Evolutionary conservation across 441 rosid genomes (phyloP).

Genomic region (Euphorbia corollata): DNA sequence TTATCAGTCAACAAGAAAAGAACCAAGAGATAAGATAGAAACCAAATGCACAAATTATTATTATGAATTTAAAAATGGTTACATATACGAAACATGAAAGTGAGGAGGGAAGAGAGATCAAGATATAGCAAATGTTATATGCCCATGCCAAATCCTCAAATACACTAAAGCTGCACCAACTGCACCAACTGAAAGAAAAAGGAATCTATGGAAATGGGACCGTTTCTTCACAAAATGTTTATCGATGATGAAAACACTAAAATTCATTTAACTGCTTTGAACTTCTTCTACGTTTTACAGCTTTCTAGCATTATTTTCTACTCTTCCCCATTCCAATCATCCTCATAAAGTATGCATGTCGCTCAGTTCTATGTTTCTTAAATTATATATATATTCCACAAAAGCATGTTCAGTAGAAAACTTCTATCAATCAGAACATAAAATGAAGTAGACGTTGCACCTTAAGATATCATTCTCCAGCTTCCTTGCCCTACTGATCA

Average conservation of each 20-base stretch:
- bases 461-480: conserved; percentile 53
- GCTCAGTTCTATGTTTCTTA: conserved; percentile 1
- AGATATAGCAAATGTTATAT: not conserved
- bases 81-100: not conserved
- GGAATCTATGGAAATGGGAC: not conserved
- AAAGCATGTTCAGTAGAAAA: not conserved
- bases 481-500: conserved; percentile 43
- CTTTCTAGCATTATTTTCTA: conserved; percentile 1
- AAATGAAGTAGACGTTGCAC: conserved; percentile 24
- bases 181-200: not conserved
- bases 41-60: not conserved
- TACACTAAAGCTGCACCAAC: too few relatives aligned
- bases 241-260: not conserved
- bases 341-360: not conserved
- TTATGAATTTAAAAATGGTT: not conserved
- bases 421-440: not conserved
- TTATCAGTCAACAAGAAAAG: conserved; percentile 7
- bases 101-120: not conserved
- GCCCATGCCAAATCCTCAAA: conserved; percentile 9
- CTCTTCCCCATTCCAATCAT: not conserved
- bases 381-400: not conserved
- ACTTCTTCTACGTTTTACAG: not conserved
- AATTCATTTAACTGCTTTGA: not conserved
- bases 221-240: not conserved
- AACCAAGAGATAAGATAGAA: not conserved